Evolutionary conservation across 2,329 filamentous ascomycete genomes (phyloP).

Genomic region (Aspergillus sergii): DNA sequence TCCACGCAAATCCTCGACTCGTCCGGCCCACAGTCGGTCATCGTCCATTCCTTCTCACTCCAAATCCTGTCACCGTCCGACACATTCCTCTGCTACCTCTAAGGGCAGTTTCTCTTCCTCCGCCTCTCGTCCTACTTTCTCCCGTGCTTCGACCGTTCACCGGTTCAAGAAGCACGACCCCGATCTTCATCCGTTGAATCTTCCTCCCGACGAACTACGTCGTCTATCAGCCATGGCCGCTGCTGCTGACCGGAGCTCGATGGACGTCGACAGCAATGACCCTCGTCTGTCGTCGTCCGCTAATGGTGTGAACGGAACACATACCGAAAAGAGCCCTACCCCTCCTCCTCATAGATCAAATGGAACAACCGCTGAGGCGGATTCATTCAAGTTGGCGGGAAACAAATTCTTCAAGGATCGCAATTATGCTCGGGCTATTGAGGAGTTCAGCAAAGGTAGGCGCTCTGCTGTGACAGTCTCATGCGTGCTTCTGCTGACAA

Average conservation of each 20-base stretch:
- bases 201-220: conserved; percentile 85
- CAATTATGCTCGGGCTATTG: conserved; percentile 83
- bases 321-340: conserved; percentile 46
- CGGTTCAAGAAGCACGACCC: conserved; percentile 44
- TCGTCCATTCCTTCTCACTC: conserved; percentile 12
- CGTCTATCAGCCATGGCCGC: conserved; percentile 65
- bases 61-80: conserved; percentile 18
- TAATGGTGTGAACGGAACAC: conserved; percentile 37
- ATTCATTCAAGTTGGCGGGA: conserved; percentile 86
- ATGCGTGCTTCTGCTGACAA: conserved; percentile 1
- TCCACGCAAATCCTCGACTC: conserved; percentile 14
- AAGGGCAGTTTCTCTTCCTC: conserved; percentile 14
- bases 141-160: conserved; percentile 19
- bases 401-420: conserved; percentile 98
- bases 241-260: conserved; percentile 59
- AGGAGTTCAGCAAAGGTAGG: conserved; percentile 92
- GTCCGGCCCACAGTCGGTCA: conserved; percentile 10
- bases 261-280: conserved; percentile 74
- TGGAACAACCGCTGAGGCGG: conserved; percentile 71
- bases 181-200: conserved; percentile 84
- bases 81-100: conserved; percentile 9
- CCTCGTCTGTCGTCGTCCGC: conserved; percentile 55
- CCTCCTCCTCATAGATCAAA: conserved; percentile 53
- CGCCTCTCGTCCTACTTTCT: conserved; percentile 23
- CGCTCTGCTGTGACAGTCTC: conserved; percentile 10